Base-by-base conservation (phyloP, 306 rosid species). In the Pterocarpus macrocarpus region DNA sequence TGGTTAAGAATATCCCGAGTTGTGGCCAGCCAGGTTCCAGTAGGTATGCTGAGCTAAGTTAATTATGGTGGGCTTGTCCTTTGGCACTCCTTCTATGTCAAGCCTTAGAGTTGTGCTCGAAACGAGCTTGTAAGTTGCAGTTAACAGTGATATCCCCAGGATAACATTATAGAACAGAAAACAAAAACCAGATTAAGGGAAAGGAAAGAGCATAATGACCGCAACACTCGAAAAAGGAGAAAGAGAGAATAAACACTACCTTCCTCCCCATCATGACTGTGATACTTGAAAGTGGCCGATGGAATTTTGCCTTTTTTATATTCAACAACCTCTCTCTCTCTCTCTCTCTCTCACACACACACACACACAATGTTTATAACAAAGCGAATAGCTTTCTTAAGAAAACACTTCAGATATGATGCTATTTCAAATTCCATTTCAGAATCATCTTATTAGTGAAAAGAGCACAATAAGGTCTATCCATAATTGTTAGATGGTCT, bases 1-100 rank as follows among this genome's bases (percentile, higher is more conserved):
- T 95, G 97, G 80, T 95, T 91, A 45, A 86, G 97, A 38, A 95
- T 53, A n/a, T 89, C 72, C 45, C 97, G 92, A 86, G 87, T 64
- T 84, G 86, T 95, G 97, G 61, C 97, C 98, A 17, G 97, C 97
- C 72, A 95, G 85, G 86, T 95, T 94, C 97, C 97, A 94, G 85
- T 94, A 94, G 22, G 95, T 90, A 77, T 94, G 98, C 69, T 94
- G 98, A 73, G 95, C 98, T 84, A 95, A 86, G 90, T 88, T 93
- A 69, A 94, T 82, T 2, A 88, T 86, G 45, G 99, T 95, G 41
- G 97, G 79, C 87, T 93, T 95, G 90, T 91, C 83, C 86, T 88
- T 88, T 8, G 96, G 87, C 80, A 90, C 88, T 75, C 93, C 98
- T 86, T 95, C 98, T 96, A 95, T 95, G 86, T 91, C 98, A 69